These are phyloP conservation scores for Eimeria falciformis DNA, from an alignment of 169 alveolate species.

Conservation along the genomic window DNA sequence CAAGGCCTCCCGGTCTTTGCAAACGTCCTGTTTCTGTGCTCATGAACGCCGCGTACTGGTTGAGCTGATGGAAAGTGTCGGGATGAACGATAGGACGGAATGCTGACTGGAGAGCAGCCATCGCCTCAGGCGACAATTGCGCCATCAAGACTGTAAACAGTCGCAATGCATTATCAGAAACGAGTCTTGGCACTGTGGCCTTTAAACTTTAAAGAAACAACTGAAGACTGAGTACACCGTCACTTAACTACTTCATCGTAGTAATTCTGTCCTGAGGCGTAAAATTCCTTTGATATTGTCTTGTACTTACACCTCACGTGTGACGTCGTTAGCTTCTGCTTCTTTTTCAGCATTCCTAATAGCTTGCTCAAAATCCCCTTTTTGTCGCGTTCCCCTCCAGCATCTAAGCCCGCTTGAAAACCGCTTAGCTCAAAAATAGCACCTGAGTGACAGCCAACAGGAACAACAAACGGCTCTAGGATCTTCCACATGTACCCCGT, in stretches of 20 bases:
- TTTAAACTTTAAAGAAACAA: too few relatives aligned
- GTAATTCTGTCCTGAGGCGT: too few relatives aligned
- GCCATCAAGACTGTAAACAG: constrained; percentile 32
- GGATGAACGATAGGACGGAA: constrained; percentile 30
- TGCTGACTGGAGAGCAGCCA: constrained; percentile 19
- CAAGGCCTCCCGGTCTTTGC: not conserved
- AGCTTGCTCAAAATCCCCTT: not conserved
- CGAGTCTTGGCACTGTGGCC: too few relatives aligned
- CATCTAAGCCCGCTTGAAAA: not conserved
- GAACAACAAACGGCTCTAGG: too few relatives aligned
- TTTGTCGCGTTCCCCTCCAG: not conserved
- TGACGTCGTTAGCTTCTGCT: not conserved
- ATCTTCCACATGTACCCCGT: too few relatives aligned
- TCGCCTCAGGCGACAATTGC: constrained; percentile 22
- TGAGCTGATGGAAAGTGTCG: not conserved
- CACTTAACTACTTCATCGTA: too few relatives aligned
- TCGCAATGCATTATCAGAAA: too few relatives aligned
- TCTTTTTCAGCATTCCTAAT: not conserved
- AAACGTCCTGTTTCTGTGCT: not conserved
- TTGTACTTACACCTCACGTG: constrained; percentile 38
- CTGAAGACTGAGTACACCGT: too few relatives aligned
- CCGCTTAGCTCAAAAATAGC: not conserved
- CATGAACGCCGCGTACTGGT: not conserved
- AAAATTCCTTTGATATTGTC: too few relatives aligned
- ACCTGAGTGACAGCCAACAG: too few relatives aligned